phyloP scores from a whole-genome alignment of 257 asterid genomes.

The Craterostigma plantagineum region DNA sequence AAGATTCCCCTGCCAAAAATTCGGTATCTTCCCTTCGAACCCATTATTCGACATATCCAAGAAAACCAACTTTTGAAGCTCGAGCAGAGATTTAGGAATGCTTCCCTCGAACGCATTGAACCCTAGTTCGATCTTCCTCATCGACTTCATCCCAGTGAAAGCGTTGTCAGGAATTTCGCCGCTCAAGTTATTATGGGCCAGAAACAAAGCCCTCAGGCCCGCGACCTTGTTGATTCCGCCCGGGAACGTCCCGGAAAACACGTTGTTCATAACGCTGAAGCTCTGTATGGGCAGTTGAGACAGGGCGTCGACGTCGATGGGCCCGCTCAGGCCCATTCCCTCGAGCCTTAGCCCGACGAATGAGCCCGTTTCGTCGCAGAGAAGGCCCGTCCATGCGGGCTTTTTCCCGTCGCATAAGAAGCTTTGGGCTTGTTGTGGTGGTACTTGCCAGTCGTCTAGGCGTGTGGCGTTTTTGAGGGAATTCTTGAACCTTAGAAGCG shows the following conservation, averaged over 20 bases:
- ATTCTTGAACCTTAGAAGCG: constrained; percentile 29
- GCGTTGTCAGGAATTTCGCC: constrained; percentile 36
- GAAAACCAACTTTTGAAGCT: constrained; percentile 26
- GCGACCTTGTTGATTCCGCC: constrained; percentile 17
- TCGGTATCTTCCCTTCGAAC: constrained; percentile 37
- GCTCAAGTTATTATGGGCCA: constrained; percentile 31
- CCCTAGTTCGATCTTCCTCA: constrained; percentile 30
- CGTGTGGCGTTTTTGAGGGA: constrained; percentile 24
- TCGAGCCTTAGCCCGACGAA: constrained; percentile 26
- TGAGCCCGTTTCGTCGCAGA: constrained; percentile 23
- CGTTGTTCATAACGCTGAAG: constrained; percentile 37
- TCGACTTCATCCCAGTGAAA: constrained; percentile 29
- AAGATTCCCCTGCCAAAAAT: constrained; percentile 29
- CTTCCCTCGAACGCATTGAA: constrained; percentile 23
- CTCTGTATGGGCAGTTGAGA: constrained; percentile 15
- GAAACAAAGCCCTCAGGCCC: constrained; percentile 25
- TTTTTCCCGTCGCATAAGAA: constrained; percentile 22
- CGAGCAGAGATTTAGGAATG: constrained; percentile 33
- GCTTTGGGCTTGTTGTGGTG: constrained; percentile 1
- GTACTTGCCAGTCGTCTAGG: constrained; percentile 27
- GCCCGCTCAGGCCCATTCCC: constrained; percentile 31
- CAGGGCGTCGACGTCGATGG: constrained; percentile 18
- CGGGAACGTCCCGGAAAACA: constrained; percentile 31
- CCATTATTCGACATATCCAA: constrained; percentile 34
- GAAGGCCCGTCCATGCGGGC: constrained; percentile 36